Base-by-base conservation (phyloP, 768 basidiomycete genomes). In the Psilocybe tampanensis region DNA sequence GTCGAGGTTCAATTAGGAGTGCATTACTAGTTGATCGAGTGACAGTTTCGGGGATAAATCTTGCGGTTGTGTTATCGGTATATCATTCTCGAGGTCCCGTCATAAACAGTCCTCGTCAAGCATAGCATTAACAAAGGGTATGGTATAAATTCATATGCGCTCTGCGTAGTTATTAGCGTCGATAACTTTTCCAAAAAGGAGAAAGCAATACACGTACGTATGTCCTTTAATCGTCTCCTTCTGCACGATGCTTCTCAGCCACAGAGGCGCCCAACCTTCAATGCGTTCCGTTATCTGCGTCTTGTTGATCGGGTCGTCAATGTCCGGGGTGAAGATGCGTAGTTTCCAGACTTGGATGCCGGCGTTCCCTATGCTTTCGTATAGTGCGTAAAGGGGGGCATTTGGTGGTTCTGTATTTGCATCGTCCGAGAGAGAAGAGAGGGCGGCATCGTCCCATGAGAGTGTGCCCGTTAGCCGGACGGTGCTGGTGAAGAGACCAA, bases 271-370 rank as follows among this genome's bases (percentile, higher is more conserved):
- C 49, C 56, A 66, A 2, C 72, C 72, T 48, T 70, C 58, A 24
- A 76, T 66, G 5, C 59, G 63, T 52, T 75, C 76, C 11, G 64
- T 68, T 7, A 74, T 64, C 52, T 61, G 68, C 11, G 72, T 74
- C n/a, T 62, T 29, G 9, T 29, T 64, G 23, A 52, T 34, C 21
- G 43, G 36, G 43, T 60, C 61, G 3, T 54, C 67, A 1, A 51
- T 66, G 8, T 70, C 63, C 34, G 58, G 63, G 29, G 72, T 66
- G 53, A 74, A 72, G 33, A 54, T 61, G 11, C 72, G 64, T 33
- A 72, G 22, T 49, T 75, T 74, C 72, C 69, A 70, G 2, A 74
- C 67, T 44, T 49, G 52, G 18, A 70, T 65, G 3, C 58, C 64
- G 60, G 54, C 59, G 23, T 54, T 60, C 7, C 66, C 50, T 21